phyloP scores from a whole-genome alignment of 352 stramenopile genomes.

The Phytophthora sojae region DNA sequence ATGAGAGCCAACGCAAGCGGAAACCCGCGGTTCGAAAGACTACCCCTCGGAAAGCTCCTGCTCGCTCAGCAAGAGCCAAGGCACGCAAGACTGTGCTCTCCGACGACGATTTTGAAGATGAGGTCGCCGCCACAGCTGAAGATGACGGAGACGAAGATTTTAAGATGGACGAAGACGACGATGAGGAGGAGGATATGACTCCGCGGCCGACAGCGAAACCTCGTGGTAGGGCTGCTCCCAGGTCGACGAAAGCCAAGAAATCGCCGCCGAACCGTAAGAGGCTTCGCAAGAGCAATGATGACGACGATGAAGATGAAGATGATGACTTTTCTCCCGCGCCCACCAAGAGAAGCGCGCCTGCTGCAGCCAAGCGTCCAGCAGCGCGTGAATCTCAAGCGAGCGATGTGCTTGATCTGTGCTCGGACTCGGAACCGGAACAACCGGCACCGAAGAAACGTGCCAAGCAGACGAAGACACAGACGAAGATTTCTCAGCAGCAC shows the following conservation, averaged over 20 bases:
- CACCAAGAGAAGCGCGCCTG: conserved; percentile 20
- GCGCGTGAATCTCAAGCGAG: conserved; percentile 27
- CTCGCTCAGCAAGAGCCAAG: conserved; percentile 42
- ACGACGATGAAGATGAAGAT: conserved; percentile 45
- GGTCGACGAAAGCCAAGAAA: conserved; percentile 30
- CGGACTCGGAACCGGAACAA: conserved; percentile 47
- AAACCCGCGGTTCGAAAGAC: conserved; percentile 18
- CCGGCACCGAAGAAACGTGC: conserved; percentile 24
- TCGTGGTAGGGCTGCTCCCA: conserved; percentile 11
- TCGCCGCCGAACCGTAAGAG: conserved; percentile 44
- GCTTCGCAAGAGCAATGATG: conserved; percentile 45
- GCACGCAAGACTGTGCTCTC: conserved; percentile 40
- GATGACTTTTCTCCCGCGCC: conserved; percentile 24
- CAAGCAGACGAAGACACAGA: conserved; percentile 3
- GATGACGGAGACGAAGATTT: conserved; percentile 76
- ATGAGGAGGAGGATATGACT: conserved; percentile 54
- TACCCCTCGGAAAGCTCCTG: conserved; percentile 27
- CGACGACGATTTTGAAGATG: conserved; percentile 49
- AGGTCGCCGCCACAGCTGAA: conserved; percentile 36
- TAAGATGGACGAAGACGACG: conserved; percentile 52
- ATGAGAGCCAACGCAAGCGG: conserved; percentile 33
- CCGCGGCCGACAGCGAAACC: conserved; percentile 21
- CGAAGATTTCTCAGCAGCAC: conserved; percentile 49
- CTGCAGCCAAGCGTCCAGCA: conserved; percentile 27
- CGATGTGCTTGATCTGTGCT: conserved; percentile 60